Conservation (phyloP, 2,329 filamentous ascomycete genomes). For the Myriosclerotinia duriaeana region DNA sequence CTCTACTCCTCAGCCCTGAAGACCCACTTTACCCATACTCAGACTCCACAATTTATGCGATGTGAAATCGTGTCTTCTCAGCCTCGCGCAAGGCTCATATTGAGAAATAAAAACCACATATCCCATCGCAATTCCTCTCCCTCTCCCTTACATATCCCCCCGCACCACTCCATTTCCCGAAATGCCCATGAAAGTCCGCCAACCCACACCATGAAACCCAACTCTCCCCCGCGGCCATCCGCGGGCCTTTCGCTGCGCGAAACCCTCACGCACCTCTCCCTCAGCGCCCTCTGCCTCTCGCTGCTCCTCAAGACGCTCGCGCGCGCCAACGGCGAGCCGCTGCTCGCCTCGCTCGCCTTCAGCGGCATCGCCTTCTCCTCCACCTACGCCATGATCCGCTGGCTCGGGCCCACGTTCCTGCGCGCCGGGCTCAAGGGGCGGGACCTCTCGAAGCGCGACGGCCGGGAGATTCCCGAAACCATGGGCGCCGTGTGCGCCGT, state of each 20-base stretch:
- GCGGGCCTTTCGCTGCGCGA: slow-evolving; percentile 52
- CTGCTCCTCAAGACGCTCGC: slow-evolving; percentile 66
- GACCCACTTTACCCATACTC: no score
- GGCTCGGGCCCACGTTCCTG: slow-evolving; percentile 89
- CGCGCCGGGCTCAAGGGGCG: slow-evolving; percentile 83
- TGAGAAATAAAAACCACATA: slow-evolving; percentile 13
- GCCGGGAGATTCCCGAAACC: slow-evolving; percentile 83
- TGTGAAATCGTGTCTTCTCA: slow-evolving; percentile 24
- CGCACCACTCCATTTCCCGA: not conserved
- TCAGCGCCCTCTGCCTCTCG: slow-evolving; percentile 64
- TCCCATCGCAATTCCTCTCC: not conserved
- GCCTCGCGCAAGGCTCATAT: slow-evolving; percentile 20
- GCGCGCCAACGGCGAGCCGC: slow-evolving; percentile 77
- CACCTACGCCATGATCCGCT: slow-evolving; percentile 83
- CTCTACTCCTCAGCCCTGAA: no score
- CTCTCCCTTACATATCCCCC: not conserved
- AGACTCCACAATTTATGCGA: slow-evolving; percentile 6
- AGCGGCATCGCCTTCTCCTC: slow-evolving; percentile 80
- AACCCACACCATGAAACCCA: slow-evolving; percentile 3
- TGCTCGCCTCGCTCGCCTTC: slow-evolving; percentile 84
- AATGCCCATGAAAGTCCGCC: not conserved
- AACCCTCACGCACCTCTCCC: slow-evolving; percentile 54
- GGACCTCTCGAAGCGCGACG: slow-evolving; percentile 78
- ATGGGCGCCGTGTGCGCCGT: slow-evolving; percentile 94
- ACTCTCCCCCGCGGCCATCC: not conserved